These are phyloP conservation scores for Neolentinus lepideus DNA, from an alignment of 1,284 basidiomycete genomes.

Conservation along the genomic window DNA sequence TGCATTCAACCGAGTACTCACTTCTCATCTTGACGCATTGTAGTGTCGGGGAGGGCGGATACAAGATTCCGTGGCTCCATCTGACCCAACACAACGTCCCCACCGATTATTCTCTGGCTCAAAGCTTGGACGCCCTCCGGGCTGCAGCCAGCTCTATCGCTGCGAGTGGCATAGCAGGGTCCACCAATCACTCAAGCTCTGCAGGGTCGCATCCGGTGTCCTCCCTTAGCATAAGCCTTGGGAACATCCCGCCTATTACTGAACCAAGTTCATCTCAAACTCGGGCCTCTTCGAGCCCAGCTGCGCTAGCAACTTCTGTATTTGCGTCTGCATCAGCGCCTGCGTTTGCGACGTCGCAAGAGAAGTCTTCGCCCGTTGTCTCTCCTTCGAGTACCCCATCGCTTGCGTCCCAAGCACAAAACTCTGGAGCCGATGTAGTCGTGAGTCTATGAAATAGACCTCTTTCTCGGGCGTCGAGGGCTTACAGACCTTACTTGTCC, in stretches of 20 bases:
- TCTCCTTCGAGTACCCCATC: neutral
- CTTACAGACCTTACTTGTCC: neutral
- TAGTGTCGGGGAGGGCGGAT: conserved; percentile 41
- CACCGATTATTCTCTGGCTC: conserved; percentile 30
- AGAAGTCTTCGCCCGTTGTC: neutral
- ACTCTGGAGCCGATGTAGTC: neutral
- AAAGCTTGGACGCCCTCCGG: neutral
- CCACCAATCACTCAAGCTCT: neutral
- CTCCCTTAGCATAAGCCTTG: neutral
- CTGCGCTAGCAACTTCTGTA: neutral
- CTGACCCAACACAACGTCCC: conserved; percentile 39
- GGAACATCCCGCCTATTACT: neutral
- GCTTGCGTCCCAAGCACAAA: neutral
- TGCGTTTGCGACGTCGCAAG: neutral
- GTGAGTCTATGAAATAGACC: neutral
- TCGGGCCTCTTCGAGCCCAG: neutral
- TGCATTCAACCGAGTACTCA: neutral
- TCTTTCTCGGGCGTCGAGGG: neutral
- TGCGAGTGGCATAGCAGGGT: neutral
- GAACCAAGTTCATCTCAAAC: neutral
- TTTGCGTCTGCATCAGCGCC: neutral
- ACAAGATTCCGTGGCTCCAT: conserved; percentile 51
- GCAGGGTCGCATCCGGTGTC: neutral
- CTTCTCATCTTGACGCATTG: neutral
- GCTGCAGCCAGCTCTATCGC: neutral